Conservation (phyloP, 371 early-diverging fungal species). For the Basidiobolus heterosporus region DNA sequence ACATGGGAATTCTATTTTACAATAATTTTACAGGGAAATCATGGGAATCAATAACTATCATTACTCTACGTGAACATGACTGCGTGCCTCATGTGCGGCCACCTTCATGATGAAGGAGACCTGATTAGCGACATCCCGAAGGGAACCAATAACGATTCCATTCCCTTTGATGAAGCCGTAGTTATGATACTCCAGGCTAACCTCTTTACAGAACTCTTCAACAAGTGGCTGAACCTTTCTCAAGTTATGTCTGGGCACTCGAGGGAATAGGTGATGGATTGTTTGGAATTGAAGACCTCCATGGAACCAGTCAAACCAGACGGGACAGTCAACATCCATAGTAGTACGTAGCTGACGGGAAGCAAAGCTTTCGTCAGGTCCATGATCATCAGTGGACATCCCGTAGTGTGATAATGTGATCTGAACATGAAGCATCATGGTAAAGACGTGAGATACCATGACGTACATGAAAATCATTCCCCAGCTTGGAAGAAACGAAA, state of each 20-base stretch:
- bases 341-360: conserved; percentile 78
- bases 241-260: conserved; percentile 79
- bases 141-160: conserved; percentile 34
- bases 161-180: conserved; percentile 59
- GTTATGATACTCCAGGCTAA: conserved; percentile 45
- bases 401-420: conserved; percentile 91
- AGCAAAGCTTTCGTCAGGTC: conserved; percentile 59
- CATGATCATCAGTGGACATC: conserved; percentile 73
- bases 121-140: conserved; percentile 59
- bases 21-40: too few relatives aligned
- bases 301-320: conserved; percentile 92
- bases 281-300: conserved; percentile 92
- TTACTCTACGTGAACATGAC: too few relatives aligned
- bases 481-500: conserved; percentile 53
- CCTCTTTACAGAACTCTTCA: conserved; percentile 49
- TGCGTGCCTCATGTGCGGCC: conserved; percentile 7
- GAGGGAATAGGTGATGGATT: conserved; percentile 89
- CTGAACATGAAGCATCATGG: conserved; percentile 82
- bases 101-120: conserved; percentile 36
- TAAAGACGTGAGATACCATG: conserved; percentile 61
- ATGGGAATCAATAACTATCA: too few relatives aligned
- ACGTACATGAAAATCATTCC: conserved; percentile 41
- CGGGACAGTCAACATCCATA: conserved; percentile 92
- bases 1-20: too few relatives aligned
- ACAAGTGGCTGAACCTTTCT: conserved; percentile 54